phyloP scores from a whole-genome alignment of 2,329 filamentous ascomycete genomes.

The Scortechinia acanthostroma region DNA sequence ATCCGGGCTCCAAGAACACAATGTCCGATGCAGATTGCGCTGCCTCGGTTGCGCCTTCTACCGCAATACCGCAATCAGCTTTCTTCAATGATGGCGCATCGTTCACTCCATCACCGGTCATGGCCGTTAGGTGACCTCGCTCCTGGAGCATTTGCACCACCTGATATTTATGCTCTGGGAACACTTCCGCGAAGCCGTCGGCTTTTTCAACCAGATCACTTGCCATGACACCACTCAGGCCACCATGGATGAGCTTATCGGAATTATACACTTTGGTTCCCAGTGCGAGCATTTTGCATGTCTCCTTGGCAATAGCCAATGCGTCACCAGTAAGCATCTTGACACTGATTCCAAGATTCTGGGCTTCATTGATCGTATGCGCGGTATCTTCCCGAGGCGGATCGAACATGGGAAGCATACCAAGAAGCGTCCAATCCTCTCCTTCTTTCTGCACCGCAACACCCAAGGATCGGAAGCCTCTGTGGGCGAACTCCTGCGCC shows the following conservation, averaged over 20 bases:
- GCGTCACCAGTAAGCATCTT: constrained; percentile 81
- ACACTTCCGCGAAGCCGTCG: constrained; percentile 69
- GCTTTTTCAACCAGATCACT: constrained; percentile 72
- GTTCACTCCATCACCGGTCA: constrained; percentile 74
- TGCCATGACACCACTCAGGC: constrained; percentile 66
- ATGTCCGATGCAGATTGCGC: constrained; percentile 69
- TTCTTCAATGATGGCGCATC: constrained; percentile 70
- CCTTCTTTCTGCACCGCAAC: constrained; percentile 74
- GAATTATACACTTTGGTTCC: constrained; percentile 79
- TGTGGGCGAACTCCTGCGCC: constrained; percentile 68
- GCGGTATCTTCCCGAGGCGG: constrained; percentile 73
- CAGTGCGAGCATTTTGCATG: constrained; percentile 74
- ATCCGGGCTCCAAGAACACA: constrained; percentile 67
- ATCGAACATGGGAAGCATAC: constrained; percentile 76
- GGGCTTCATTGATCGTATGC: constrained; percentile 71
- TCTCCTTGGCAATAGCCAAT: constrained; percentile 74
- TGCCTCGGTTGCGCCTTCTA: constrained; percentile 66
- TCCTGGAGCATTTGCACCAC: constrained; percentile 72
- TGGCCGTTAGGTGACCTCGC: constrained; percentile 66
- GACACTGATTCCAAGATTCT: constrained; percentile 69
- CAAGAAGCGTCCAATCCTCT: constrained; percentile 66
- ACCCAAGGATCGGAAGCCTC: constrained; percentile 75
- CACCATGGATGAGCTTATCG: constrained; percentile 69
- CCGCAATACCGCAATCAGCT: constrained; percentile 68
- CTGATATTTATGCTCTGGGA: constrained; percentile 72